Evolutionary conservation across 192 early-diverging fungal species (phyloP).

Genomic region (Gaertneriomyces semiglobifer): DNA sequence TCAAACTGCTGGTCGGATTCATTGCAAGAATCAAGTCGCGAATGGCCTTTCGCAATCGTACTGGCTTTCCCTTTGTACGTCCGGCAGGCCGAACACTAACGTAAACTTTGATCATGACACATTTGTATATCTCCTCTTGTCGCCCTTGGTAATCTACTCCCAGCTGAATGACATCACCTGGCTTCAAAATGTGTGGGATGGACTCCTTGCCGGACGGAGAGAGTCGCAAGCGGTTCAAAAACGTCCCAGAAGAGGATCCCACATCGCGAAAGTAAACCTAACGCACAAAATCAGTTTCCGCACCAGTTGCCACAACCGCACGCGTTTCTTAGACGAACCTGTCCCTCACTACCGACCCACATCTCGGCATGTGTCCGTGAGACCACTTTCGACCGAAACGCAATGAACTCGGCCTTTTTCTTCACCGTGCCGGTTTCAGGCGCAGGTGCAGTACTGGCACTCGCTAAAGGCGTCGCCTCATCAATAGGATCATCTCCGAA

Average conservation of each 20-base stretch:
- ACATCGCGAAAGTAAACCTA: constrained; percentile 88
- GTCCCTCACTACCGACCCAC: constrained; percentile 70
- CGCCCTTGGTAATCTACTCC: constrained; percentile 96
- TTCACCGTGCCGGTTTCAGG: constrained; percentile 3
- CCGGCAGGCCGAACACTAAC: constrained; percentile 17
- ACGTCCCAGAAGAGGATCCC: constrained; percentile 92
- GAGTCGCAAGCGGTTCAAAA: constrained; percentile 89
- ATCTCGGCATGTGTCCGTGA: constrained; percentile 89
- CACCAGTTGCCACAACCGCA: neutral
- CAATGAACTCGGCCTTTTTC: constrained; percentile 32
- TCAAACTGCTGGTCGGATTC: constrained; percentile 37
- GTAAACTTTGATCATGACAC: constrained; percentile 74
- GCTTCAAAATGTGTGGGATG: constrained; percentile 68
- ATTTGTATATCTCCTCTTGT: constrained; percentile 68
- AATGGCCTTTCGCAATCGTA: constrained; percentile 21
- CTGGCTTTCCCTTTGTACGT: too few relatives aligned
- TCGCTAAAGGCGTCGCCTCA: too few relatives aligned
- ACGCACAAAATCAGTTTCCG: neutral
- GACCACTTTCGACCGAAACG: constrained; percentile 78
- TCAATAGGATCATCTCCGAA: too few relatives aligned
- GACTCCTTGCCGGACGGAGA: constrained; percentile 76
- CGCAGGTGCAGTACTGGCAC: too few relatives aligned
- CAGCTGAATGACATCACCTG: constrained; percentile 92
- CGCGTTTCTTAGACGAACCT: constrained; percentile 15
- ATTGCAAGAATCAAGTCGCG: constrained; percentile 39